phyloP scores from a whole-genome alignment of 768 basidiomycete genomes.

The Leucosporidium yakuticum region DNA sequence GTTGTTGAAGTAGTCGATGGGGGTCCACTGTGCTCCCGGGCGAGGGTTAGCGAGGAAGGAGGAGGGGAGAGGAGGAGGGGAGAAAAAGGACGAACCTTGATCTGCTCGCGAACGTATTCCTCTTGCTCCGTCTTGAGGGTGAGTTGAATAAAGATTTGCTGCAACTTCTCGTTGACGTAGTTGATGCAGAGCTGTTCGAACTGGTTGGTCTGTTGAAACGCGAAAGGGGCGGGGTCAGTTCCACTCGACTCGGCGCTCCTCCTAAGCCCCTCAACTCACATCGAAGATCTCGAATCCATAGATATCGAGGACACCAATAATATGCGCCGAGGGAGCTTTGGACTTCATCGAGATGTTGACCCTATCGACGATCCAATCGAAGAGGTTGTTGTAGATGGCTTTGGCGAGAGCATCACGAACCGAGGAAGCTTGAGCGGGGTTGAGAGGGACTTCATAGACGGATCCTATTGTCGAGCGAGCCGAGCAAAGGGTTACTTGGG shows the following conservation, averaged over 20 bases:
- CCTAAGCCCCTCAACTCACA: constrained; percentile 41
- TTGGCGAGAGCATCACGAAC: constrained; percentile 89
- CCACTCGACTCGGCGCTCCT: not conserved
- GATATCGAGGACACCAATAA: constrained; percentile 96
- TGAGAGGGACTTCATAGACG: constrained; percentile 84
- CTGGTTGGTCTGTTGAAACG: constrained; percentile 70
- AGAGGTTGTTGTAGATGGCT: constrained; percentile 95
- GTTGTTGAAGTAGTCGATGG: constrained; percentile 98
- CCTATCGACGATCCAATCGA: constrained; percentile 97
- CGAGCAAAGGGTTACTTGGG: not conserved
- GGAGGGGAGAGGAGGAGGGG: not conserved
- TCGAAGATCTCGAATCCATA: constrained; percentile 99
- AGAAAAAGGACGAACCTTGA: constrained; percentile 53
- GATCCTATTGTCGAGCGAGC: constrained; percentile 49
- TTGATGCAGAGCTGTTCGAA: constrained; percentile 99
- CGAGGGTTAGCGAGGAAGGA: not conserved
- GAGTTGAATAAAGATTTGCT: constrained; percentile 96
- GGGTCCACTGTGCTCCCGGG: constrained; percentile 60
- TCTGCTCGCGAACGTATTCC: constrained; percentile 96
- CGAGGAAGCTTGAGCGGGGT: constrained; percentile 80
- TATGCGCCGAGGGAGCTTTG: constrained; percentile 60
- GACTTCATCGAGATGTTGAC: constrained; percentile 96
- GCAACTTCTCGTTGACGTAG: constrained; percentile 99
- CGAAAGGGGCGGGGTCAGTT: not conserved
- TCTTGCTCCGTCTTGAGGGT: constrained; percentile 99